Evolutionary conservation across 495 filamentous ascomycete species (phyloP).

Genomic region (Entonaema liquescens): DNA sequence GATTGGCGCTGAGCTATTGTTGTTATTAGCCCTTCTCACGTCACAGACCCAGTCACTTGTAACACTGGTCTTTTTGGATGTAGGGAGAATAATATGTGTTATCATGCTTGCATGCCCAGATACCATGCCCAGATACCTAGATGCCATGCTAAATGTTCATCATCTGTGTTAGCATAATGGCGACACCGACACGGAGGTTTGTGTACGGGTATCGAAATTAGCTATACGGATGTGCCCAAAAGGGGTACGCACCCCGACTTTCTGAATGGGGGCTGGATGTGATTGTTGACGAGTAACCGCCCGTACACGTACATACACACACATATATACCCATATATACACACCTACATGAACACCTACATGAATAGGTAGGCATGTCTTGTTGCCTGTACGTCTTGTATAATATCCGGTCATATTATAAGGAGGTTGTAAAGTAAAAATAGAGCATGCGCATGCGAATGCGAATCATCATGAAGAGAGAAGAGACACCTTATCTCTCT

Average conservation of each 20-base stretch:
- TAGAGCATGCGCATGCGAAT: constrained; percentile 9
- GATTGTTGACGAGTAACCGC: constrained; percentile 35
- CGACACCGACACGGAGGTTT: constrained; percentile 11
- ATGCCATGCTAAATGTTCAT: neutral
- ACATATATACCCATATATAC: neutral
- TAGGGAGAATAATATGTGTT: neutral
- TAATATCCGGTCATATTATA: constrained; percentile 21
- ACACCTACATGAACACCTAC: neutral
- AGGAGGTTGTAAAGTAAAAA: constrained; percentile 26
- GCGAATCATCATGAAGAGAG: neutral
- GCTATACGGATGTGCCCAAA: constrained; percentile 35
- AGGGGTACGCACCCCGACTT: constrained; percentile 35
- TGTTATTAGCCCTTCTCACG: neutral
- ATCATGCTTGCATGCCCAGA: neutral
- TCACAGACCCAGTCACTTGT: constrained; percentile 13
- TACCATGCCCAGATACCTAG: too few relatives aligned
- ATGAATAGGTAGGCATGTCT: neutral
- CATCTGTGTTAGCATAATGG: neutral
- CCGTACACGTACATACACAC: constrained; percentile 3
- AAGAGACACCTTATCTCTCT: neutral
- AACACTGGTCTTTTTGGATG: constrained; percentile 11
- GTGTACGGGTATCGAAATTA: constrained; percentile 26
- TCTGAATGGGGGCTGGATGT: constrained; percentile 35
- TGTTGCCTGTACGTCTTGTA: neutral
- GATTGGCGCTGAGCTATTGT: constrained; percentile 13